Evolutionary conservation across 768 basidiomycete genomes (phyloP).

Genomic region (Tylopilus cervinicoccineus): DNA sequence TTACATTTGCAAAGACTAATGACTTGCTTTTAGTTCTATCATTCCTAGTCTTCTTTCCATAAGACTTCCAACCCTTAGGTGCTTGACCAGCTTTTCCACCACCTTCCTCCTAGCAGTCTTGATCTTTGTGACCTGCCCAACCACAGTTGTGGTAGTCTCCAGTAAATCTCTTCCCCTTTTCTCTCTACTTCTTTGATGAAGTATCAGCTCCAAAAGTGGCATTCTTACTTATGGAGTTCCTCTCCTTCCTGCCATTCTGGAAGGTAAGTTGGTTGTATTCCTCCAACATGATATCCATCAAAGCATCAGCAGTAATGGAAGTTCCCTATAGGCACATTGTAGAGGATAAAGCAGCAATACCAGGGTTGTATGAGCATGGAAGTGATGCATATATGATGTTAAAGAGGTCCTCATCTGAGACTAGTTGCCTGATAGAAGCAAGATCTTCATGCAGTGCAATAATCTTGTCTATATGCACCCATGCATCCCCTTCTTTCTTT

Average conservation of each 20-base stretch:
- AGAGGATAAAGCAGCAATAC: no score
- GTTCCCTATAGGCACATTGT: no score
- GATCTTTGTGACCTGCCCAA: not conserved
- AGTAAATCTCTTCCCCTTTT: not conserved
- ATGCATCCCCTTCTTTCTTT: not conserved
- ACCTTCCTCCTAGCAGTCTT: conserved; percentile 13
- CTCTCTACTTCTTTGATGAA: no score
- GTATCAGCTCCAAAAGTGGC: no score
- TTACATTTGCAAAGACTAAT: no score
- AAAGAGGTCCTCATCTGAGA: not conserved
- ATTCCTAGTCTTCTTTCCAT: not conserved
- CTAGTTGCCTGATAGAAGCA: not conserved
- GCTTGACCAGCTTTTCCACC: conserved; percentile 1
- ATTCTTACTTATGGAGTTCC: no score
- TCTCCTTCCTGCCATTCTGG: no score
- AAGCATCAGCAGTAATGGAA: no score
- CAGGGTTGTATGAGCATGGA: not conserved
- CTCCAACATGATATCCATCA: no score
- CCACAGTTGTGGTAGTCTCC: conserved; percentile 4
- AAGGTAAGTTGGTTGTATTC: no score
- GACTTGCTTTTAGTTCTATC: no score
- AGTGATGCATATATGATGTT: not conserved
- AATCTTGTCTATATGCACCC: not conserved
- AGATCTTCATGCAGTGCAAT: not conserved
- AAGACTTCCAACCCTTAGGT: not conserved